These are phyloP conservation scores for Prunus salicina DNA, from an alignment of 306 rosid species.

Conservation along the genomic window DNA sequence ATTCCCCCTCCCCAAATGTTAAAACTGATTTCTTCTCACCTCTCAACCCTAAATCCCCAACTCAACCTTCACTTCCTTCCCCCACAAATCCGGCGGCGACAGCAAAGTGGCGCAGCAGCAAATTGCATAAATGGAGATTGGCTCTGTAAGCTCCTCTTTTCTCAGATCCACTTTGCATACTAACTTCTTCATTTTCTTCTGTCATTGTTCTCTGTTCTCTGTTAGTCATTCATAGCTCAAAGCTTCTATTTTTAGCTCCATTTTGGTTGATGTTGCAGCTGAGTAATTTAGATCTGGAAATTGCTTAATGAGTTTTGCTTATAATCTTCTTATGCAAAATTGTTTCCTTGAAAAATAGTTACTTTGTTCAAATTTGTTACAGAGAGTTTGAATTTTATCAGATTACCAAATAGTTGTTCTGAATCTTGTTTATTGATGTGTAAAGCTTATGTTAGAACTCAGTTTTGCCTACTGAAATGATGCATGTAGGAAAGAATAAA, in stretches of 20 bases:
- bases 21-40: too few species aligned
- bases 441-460: background rate
- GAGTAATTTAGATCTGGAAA: slow-evolving; percentile 43
- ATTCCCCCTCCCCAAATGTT: too few species aligned
- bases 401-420: background rate
- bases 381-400: background rate
- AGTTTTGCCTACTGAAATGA: background rate
- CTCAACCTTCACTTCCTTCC: too few species aligned
- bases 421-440: background rate
- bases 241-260: background rate
- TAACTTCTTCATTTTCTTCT: background rate
- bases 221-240: background rate
- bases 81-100: too few species aligned
- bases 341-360: background rate
- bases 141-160: slow-evolving; percentile 60
- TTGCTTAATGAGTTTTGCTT: slow-evolving; percentile 13
- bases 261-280: slow-evolving; percentile 3
- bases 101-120: too few species aligned
- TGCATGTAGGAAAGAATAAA: background rate
- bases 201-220: background rate
- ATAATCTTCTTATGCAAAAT: background rate
- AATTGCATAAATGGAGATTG: slow-evolving; percentile 86
- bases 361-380: background rate
- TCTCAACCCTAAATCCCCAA: too few species aligned
- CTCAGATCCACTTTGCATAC: slow-evolving; percentile 18